Evolutionary conservation across 2,329 filamentous ascomycete genomes (phyloP), one percentile per base, ranked within the genome.

Genomic region (Verticillium nubilum): DNA sequence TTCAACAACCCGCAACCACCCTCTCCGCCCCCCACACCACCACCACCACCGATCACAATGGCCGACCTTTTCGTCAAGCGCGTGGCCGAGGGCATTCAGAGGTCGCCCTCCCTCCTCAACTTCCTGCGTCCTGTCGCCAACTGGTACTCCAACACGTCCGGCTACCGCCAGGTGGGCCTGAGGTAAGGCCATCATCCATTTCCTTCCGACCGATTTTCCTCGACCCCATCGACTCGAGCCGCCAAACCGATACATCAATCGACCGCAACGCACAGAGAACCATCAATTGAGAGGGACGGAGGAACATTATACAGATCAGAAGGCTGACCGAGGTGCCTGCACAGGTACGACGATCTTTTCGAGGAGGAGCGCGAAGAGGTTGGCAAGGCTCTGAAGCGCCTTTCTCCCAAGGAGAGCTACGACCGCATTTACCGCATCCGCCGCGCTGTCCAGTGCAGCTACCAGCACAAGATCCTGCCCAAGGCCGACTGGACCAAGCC

Each of bases 401-500:
- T 99, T 64, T 86, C 90, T 60, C 85, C 91, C 70, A 91, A 96
- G 83, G 91, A 95, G 75, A 85, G 88, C 70, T 98, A 98, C 81
- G 95, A 99, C 82, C 94, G 95, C 76, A 87, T 98, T 75, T 99
- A 92, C 88, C 93, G 95, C 73, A 86, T 99, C 78, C 91, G 95
- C 80, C 88, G 95, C 79, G 94, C 95, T 70, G 88, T 96, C 79
- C 95, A 99, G 80, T 80, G 79, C 76, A 85, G 81, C 69, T 75
- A 85, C 71, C 75, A 80, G 70, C 86, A 88, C 75, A 86, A 86
- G 78, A 77, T 88, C 63, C 80, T 88, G 59, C 83, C 86, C 73
- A 83, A 82, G 78, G 72, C 79, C 33, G 74, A 86, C 72, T 86
- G 83, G 84, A 85, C 81, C 67, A 85, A 82, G 76, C 67, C 78